Base-by-base conservation (phyloP, 192 early-diverging fungal species). In the Backusella tuberculispora region DNA sequence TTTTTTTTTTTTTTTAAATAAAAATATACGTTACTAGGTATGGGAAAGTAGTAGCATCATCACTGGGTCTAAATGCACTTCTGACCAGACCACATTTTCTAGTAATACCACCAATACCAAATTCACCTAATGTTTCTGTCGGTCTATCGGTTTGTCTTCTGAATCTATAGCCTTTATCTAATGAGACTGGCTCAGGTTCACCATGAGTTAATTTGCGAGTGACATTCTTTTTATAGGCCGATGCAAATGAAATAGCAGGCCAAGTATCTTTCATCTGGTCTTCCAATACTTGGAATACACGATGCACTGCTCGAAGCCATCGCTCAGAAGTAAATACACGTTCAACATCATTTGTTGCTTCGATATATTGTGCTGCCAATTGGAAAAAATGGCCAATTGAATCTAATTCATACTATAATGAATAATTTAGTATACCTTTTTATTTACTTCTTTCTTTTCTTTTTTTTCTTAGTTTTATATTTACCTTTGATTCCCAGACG, bases 321-420 rank as follows among this genome's bases (percentile, higher is more conserved):
- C 80, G 50, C 64, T 63, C 29, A 15, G 76, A 65, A 45, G 68
- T 64, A n/a, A 89, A 69, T 41, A 88, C 76, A 21, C 73, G 63
- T 15, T 76, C 66, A 46, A 41, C 63, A 37, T 89, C 84, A 17
- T 72, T 68, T 10, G 90, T 88, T 4, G 83, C 69, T 9, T 75
- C 65, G 67, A 87, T 89, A 70, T 86, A 91, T 14, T 75, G 46
- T 29, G 81, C 79, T 5, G 86, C 74, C 9, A 91, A 53, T 69
- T 90, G 84, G 44, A 92, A 78, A 47, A 91, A 92, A 42, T 91
- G 84, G 1, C 83, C 85, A 44, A 90, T 78, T 37, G 89, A 90
- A 83, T 92, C 91, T 41, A 92, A 75, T 71, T 92, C 91, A 47
- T 80, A 80, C 79, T 93, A 42, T 40, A 63, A n/a, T 53, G 4